These are phyloP conservation scores for Fistulinella cinereoalba DNA, from an alignment of 1,284 basidiomycete species.

Conservation along the genomic window DNA sequence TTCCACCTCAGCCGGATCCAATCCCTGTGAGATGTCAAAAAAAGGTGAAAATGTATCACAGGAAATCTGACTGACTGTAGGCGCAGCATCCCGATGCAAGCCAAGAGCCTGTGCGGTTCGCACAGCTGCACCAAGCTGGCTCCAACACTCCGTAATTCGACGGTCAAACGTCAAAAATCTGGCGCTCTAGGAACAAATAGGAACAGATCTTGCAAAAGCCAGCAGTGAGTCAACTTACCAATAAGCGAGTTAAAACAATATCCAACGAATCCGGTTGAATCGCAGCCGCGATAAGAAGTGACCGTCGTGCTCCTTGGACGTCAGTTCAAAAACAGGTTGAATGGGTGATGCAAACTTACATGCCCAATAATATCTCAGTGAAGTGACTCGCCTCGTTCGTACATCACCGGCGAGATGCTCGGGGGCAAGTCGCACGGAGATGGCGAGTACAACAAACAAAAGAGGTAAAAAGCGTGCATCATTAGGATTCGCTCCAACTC, in stretches of 20 bases:
- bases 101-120: slow-evolving; percentile 93
- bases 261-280: slow-evolving; percentile 89
- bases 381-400: slow-evolving; percentile 70
- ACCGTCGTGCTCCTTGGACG: slow-evolving; percentile 64
- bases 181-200: slow-evolving; percentile 58
- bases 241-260: slow-evolving; percentile 81
- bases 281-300: slow-evolving; percentile 84
- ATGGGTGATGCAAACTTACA: slow-evolving; percentile 66
- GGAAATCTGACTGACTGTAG: slow-evolving; percentile 54
- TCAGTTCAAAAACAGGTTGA: slow-evolving; percentile 11
- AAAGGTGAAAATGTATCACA: slow-evolving; percentile 5
- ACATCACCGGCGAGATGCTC: slow-evolving; percentile 81
- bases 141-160: slow-evolving; percentile 93
- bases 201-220: slow-evolving; percentile 5
- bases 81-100: slow-evolving; percentile 87
- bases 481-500: slow-evolving; percentile 68
- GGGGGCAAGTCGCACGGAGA: slow-evolving; percentile 81
- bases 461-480: slow-evolving; percentile 88
- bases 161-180: slow-evolving; percentile 89
- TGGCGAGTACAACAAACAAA: slow-evolving; percentile 91
- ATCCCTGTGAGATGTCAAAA: slow-evolving; percentile 46
- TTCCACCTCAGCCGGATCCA: slow-evolving; percentile 80
- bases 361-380: slow-evolving; percentile 90
- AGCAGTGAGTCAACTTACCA: slow-evolving; percentile 50
- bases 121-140: slow-evolving; percentile 88